phyloP scores from a whole-genome alignment of 192 early-diverging fungal species.

The Coemansia sp. region DNA sequence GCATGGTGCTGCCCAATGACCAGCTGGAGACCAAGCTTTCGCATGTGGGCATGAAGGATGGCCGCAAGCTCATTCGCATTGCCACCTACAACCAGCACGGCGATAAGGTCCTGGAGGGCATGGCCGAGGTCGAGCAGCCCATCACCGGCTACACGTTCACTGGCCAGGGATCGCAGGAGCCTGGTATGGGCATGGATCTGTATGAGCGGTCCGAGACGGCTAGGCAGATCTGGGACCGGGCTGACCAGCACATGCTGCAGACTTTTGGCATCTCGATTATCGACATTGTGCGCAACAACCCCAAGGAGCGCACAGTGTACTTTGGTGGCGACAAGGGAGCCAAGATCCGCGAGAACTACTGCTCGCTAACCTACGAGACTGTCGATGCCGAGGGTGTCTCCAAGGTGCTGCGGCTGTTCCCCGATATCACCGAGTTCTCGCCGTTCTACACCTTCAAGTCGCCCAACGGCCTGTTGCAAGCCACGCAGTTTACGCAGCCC shows the following conservation, averaged over 20 bases:
- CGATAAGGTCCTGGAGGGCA: slow-evolving; percentile 74
- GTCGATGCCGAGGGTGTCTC: slow-evolving; percentile 71
- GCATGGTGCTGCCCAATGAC: slow-evolving; percentile 93
- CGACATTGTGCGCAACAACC: slow-evolving; percentile 55
- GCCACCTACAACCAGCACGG: slow-evolving; percentile 85
- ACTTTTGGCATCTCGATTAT: slow-evolving; percentile 66
- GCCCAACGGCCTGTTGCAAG: slow-evolving; percentile 82
- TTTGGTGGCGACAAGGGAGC: slow-evolving; percentile 54
- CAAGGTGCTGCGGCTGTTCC: slow-evolving; percentile 84
- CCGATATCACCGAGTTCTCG: slow-evolving; percentile 77
- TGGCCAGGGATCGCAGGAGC: slow-evolving; percentile 95
- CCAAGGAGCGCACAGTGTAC: slow-evolving; percentile 59
- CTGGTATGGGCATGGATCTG: slow-evolving; percentile 95
- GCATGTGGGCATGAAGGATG: slow-evolving; percentile 96
- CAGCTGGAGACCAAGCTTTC: slow-evolving; percentile 86
- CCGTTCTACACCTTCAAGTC: slow-evolving; percentile 84
- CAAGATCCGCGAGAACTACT: slow-evolving; percentile 59
- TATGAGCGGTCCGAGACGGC: slow-evolving; percentile 81
- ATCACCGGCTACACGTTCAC: slow-evolving; percentile 92
- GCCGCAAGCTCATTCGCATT: slow-evolving; percentile 92
- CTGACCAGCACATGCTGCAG: slow-evolving; percentile 81
- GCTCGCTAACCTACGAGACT: slow-evolving; percentile 87
- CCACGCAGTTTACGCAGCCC: slow-evolving; percentile 95
- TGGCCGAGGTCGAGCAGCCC: slow-evolving; percentile 92
- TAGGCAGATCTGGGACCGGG: slow-evolving; percentile 87